phyloP scores from a whole-genome alignment of 768 basidiomycete species.

The Hygrocybe coccinea region DNA sequence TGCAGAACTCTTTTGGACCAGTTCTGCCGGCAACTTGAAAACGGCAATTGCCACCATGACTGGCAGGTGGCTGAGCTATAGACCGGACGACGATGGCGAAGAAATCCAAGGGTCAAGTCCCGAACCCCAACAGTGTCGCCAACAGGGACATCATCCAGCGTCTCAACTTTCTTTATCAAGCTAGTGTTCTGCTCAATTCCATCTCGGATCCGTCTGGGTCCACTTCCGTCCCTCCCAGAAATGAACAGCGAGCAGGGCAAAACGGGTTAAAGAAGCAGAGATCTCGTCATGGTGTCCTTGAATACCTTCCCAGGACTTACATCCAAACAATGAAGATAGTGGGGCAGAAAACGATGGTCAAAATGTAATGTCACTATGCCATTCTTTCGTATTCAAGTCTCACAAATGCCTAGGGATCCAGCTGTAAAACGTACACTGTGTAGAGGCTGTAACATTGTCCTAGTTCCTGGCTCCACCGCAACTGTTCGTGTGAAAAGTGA shows the following conservation, averaged over 20 bases:
- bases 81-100: too few relatives aligned
- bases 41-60: too few relatives aligned
- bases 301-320: conserved; percentile 61
- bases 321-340: conserved; percentile 62
- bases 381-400: neutral
- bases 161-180: conserved; percentile 82
- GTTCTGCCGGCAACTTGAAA: neutral
- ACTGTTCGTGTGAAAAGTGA: conserved; percentile 61
- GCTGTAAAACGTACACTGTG: conserved; percentile 78
- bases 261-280: conserved; percentile 22
- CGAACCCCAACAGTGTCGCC: conserved; percentile 51
- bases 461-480: conserved; percentile 65
- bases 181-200: conserved; percentile 52
- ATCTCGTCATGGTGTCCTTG: neutral
- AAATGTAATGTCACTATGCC: conserved; percentile 51
- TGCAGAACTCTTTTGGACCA: too few relatives aligned
- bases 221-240: neutral
- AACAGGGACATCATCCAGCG: conserved; percentile 79
- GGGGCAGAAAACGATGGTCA: conserved; percentile 70
- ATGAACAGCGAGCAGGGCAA: conserved; percentile 17
- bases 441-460: conserved; percentile 56
- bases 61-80: too few relatives aligned
- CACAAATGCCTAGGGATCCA: conserved; percentile 55
- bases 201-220: conserved; percentile 2
- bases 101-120: conserved; percentile 53